Evolutionary conservation across 1,284 basidiomycete genomes (phyloP).

Genomic region (Sanghuangporus baumii): DNA sequence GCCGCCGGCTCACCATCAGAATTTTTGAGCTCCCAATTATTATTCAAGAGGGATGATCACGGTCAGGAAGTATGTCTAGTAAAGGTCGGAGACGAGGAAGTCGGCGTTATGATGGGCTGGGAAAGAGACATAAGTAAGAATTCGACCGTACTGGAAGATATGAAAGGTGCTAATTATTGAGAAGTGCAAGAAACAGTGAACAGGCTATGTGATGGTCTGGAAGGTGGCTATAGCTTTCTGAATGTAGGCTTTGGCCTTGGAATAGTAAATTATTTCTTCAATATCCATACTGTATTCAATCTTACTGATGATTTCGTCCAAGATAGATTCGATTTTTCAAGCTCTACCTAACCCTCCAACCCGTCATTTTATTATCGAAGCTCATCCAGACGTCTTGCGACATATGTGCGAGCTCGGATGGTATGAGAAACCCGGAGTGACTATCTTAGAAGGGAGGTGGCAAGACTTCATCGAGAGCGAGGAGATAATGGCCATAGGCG

Average conservation of each 20-base stretch:
- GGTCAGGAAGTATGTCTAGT: conserved; percentile 83
- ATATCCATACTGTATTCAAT: conserved; percentile 17
- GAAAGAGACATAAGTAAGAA: conserved; percentile 71
- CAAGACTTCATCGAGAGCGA: conserved; percentile 72
- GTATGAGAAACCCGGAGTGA: conserved; percentile 73
- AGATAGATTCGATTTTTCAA: conserved; percentile 87
- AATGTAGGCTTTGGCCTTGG: conserved; percentile 96
- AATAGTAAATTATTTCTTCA: conserved; percentile 48
- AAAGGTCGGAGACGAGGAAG: conserved; percentile 62
- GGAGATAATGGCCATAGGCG: conserved; percentile 50
- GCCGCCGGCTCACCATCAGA: conserved; percentile 69
- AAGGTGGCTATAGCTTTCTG: conserved; percentile 54
- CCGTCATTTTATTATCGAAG: conserved; percentile 90
- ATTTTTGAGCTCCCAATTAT: conserved; percentile 71
- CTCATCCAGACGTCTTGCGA: conserved; percentile 86
- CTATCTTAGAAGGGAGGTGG: conserved; percentile 87
- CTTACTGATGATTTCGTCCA: not conserved
- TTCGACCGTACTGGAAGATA: conserved; percentile 11
- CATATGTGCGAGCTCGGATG: conserved; percentile 75
- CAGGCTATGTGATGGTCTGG: conserved; percentile 50
- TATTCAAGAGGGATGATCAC: conserved; percentile 64
- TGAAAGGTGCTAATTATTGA: conserved; percentile 22
- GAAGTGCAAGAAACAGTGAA: conserved; percentile 63
- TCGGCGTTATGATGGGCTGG: conserved; percentile 98
- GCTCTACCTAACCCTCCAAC: conserved; percentile 51